Evolutionary conservation across 1,284 basidiomycete species (phyloP), one percentile per base, ranked within the genome.

Genomic region (Rhodotorula sp.): DNA sequence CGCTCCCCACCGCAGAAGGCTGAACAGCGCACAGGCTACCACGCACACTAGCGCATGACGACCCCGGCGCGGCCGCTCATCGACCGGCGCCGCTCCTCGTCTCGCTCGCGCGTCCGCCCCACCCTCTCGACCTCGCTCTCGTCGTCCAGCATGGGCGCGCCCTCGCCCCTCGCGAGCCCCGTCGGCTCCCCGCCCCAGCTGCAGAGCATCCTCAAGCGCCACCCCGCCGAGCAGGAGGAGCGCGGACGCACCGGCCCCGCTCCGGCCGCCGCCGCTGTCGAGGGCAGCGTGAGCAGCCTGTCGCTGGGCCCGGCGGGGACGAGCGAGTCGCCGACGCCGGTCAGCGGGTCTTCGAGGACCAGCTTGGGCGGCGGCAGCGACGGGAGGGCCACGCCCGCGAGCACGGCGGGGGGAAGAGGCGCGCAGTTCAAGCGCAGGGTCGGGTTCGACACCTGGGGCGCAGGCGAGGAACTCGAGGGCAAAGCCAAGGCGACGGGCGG

Each of bases 401-500:
- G 21, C 15, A 53, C 29, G 25, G 37, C 19, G 39, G 53, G 29
- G 22, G 39, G 29, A 6, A 27, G n/a, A 19, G 29, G 22, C 29
- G 34, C 32, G 8, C 44, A 61, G 37, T 65, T 62, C 32, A 56
- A 88, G 25, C 87, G 90, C n/a, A 93, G 94, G 81, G 93, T 95
- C 36, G 91, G 89, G 0, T 92, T 92, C 78, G 90, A 92, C 80
- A 91, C 90, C 3, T 91, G 91, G 72, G 88, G 90, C 78, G 63
- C 72, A 5, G 70, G 69, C 4, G 58, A 39, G 3, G 70, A 67
- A 3, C 64, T 72, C 27, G 70, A 72, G 54, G 72, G 64, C 2
- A 67, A 61, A 27, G 55, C 66, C 19, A 68, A 64, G 25, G 88
- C 88, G 76, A 85, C 87, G n/a, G 87, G 85, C n/a, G 72, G 83